These are phyloP conservation scores for Carex pumila DNA, from an alignment of 176 grass and related monocot genomes.

Conservation along the genomic window DNA sequence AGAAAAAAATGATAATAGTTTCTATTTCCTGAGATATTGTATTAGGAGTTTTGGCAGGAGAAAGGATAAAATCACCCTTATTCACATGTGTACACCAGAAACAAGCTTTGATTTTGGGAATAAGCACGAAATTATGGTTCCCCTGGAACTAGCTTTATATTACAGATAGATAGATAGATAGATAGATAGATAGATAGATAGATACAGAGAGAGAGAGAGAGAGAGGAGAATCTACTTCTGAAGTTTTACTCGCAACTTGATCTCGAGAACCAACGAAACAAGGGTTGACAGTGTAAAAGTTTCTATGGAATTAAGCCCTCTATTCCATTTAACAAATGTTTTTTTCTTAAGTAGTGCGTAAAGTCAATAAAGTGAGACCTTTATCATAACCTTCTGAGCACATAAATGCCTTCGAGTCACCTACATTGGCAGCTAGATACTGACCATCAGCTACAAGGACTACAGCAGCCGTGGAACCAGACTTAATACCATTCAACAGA, in stretches of 20 bases:
- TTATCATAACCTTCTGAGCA: constrained; percentile 51
- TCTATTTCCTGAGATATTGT: background rate
- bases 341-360: background rate
- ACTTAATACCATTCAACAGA: constrained; percentile 43
- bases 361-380: background rate
- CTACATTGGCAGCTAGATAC: constrained; percentile 77
- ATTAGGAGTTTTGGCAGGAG: background rate
- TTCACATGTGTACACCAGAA: background rate
- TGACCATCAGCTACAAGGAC: constrained; percentile 79
- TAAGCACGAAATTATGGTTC: background rate
- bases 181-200: background rate
- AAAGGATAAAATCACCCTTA: background rate
- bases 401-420: constrained; percentile 90
- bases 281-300: background rate
- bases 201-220: background rate
- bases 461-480: constrained; percentile 75
- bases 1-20: background rate
- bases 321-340: background rate
- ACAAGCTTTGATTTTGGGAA: background rate
- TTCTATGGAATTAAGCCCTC: background rate
- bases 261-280: background rate
- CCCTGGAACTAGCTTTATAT: background rate
- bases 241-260: background rate
- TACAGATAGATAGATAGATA: background rate
- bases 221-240: background rate